phyloP scores from a whole-genome alignment of 768 basidiomycete species.

The Hemileccinum impolitum region DNA sequence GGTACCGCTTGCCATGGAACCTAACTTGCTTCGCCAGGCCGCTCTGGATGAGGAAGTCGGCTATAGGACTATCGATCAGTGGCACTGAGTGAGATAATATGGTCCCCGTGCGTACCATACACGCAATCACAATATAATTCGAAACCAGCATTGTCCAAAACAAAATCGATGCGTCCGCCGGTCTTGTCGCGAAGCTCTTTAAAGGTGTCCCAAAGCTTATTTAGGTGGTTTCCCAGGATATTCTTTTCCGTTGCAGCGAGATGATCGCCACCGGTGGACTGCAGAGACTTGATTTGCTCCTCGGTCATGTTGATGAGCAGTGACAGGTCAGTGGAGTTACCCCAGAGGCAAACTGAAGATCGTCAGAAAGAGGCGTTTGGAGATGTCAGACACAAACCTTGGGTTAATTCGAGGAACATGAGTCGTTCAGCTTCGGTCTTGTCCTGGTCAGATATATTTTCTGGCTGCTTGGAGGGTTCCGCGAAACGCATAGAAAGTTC shows the following conservation, averaged over 20 bases:
- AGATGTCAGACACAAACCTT: conserved; percentile 48
- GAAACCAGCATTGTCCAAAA: conserved; percentile 81
- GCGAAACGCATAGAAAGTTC: conserved; percentile 91
- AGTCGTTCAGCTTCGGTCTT: conserved; percentile 69
- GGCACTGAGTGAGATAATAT: not conserved
- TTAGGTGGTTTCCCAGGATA: conserved; percentile 84
- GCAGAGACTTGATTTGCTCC: conserved; percentile 94
- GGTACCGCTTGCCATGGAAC: conserved; percentile 95
- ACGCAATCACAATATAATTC: conserved; percentile 88
- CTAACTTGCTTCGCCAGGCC: conserved; percentile 80
- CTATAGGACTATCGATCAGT: conserved; percentile 36
- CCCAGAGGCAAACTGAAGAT: conserved; percentile 86
- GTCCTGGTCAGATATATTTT: conserved; percentile 48
- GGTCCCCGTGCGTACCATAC: conserved; percentile 53
- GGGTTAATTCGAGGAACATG: conserved; percentile 91
- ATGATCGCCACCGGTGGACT: conserved; percentile 94
- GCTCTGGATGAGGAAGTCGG: conserved; percentile 91
- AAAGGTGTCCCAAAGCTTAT: conserved; percentile 69
- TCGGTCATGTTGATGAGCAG: conserved; percentile 97
- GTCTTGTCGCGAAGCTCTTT: conserved; percentile 66
- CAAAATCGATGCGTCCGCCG: conserved; percentile 74
- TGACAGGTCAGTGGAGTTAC: conserved; percentile 94
- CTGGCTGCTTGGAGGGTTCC: conserved; percentile 68
- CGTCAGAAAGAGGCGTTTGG: not conserved
- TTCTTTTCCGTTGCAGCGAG: conserved; percentile 96